Evolutionary conservation across 768 basidiomycete genomes (phyloP).

Genomic region (Boletales sp.): DNA sequence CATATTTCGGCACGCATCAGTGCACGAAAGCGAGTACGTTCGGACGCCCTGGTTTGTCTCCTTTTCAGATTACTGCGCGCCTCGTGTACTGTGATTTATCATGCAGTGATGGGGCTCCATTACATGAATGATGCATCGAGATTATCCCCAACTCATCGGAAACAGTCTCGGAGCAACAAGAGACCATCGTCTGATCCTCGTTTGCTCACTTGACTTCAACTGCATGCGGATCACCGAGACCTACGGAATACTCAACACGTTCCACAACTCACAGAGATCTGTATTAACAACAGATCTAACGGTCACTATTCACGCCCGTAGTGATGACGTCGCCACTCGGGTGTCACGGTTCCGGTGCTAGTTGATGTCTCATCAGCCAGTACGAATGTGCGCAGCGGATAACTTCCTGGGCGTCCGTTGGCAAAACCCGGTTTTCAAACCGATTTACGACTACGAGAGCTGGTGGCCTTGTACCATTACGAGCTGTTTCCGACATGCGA

Average conservation of each 20-base stretch:
- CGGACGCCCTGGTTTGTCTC: neutral
- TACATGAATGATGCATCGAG: slow-evolving; percentile 4
- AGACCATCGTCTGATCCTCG: neutral
- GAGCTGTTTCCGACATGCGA: neutral
- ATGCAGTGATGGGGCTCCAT: neutral
- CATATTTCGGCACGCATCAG: slow-evolving; percentile 3
- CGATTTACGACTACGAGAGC: slow-evolving; percentile 12
- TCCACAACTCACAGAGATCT: neutral
- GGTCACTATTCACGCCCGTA: slow-evolving; percentile 1
- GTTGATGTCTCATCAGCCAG: neutral
- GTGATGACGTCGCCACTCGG: neutral
- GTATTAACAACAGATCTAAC: neutral
- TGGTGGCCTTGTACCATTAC: neutral
- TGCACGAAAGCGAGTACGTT: neutral
- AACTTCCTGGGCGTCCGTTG: slow-evolving; percentile 4
- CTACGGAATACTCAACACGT: slow-evolving; percentile 1
- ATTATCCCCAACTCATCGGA: slow-evolving; percentile 2
- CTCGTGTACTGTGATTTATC: slow-evolving; percentile 9
- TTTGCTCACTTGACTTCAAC: neutral
- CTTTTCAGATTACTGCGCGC: slow-evolving; percentile 6
- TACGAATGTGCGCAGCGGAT: neutral
- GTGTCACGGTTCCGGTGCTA: slow-evolving; percentile 2
- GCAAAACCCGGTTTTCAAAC: slow-evolving; percentile 19
- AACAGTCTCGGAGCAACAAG: neutral
- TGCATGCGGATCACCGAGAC: neutral